Percentiles rank a stretch among this genome's conserved stretches.
phyloP scores from a whole-genome alignment of 345 rosid species.

The Salix udensis region DNA sequence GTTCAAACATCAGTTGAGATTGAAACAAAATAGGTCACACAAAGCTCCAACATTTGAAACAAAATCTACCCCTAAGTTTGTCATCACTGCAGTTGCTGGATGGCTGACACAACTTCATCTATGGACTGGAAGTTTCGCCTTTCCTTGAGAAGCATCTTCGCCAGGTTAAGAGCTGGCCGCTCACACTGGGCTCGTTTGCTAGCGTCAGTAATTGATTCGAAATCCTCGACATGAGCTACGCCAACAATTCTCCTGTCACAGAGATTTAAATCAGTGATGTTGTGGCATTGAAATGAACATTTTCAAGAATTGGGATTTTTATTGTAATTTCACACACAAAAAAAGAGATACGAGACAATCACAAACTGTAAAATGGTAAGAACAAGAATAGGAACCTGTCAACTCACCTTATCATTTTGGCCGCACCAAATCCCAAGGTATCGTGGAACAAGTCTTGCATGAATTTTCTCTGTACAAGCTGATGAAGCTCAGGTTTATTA shows the following conservation, averaged over 20 bases:
- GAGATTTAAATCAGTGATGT: neutral
- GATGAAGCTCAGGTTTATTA: slow-evolving; percentile 52
- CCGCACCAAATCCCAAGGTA: slow-evolving; percentile 88
- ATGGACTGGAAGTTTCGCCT: slow-evolving; percentile 68
- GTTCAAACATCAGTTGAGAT: too few relatives aligned
- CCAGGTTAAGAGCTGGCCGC: slow-evolving; percentile 62
- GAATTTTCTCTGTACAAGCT: slow-evolving; percentile 57
- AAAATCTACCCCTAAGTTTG: neutral
- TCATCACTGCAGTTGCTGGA: slow-evolving; percentile 25
- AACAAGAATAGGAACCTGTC: neutral
- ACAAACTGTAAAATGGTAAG: neutral
- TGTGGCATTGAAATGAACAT: neutral
- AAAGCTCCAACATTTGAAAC: neutral
- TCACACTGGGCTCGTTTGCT: slow-evolving; percentile 65
- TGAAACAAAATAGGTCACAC: neutral
- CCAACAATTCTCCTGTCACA: slow-evolving; percentile 83
- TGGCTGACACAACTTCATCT: slow-evolving; percentile 58
- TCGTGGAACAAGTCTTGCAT: slow-evolving; percentile 75
- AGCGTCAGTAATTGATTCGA: slow-evolving; percentile 71
- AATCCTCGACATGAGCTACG: slow-evolving; percentile 94
- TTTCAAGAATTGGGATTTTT: neutral
- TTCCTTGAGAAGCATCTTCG: slow-evolving; percentile 65
- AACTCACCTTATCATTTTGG: slow-evolving; percentile 87
- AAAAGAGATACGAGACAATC: neutral
- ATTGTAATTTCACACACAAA: neutral